Conservation (phyloP, 176 grass and related monocot genomes). For the Tillandsia leiboldiana region DNA sequence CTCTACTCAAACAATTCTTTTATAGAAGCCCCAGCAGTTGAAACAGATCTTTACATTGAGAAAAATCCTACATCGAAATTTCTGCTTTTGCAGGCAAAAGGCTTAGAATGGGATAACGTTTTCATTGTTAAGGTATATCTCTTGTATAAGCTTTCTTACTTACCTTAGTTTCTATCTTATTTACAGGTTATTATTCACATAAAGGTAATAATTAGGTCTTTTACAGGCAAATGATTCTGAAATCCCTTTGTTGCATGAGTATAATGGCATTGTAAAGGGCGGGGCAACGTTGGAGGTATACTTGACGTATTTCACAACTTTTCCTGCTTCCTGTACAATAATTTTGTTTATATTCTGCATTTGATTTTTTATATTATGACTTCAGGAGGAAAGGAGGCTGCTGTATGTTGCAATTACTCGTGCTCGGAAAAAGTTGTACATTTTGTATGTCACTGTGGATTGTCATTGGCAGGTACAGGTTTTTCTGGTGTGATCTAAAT, state of each 20-base stretch:
- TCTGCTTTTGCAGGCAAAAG: constrained; percentile 75
- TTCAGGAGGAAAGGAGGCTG: constrained; percentile 85
- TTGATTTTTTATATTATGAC: constrained; percentile 9
- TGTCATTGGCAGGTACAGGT: constrained; percentile 55
- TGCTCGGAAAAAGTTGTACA: constrained; percentile 75
- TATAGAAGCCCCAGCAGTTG: too few relatives aligned
- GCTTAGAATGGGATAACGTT: constrained; percentile 94
- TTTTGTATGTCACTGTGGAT: constrained; percentile 74
- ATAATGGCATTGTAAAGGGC: constrained; percentile 49
- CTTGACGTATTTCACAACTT: constrained; percentile 2
- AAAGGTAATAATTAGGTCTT: background rate
- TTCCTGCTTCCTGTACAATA: constrained; percentile 11
- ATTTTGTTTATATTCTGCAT: constrained; percentile 7
- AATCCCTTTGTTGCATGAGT: constrained; percentile 88
- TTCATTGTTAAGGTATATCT: constrained; percentile 86
- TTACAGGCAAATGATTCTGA: constrained; percentile 81
- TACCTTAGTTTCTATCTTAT: background rate
- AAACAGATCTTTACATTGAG: too few relatives aligned
- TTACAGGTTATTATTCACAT: constrained; percentile 3
- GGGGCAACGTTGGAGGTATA: constrained; percentile 53
- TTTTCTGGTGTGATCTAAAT: background rate
- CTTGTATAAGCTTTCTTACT: background rate
- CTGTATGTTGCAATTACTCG: constrained; percentile 96
- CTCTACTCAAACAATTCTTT: too few relatives aligned
- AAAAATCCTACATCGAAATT: background rate